Evolutionary conservation across 2,329 filamentous ascomycete genomes (phyloP), one percentile per base, ranked within the genome.

Genomic region (Ramularia endophylla): DNA sequence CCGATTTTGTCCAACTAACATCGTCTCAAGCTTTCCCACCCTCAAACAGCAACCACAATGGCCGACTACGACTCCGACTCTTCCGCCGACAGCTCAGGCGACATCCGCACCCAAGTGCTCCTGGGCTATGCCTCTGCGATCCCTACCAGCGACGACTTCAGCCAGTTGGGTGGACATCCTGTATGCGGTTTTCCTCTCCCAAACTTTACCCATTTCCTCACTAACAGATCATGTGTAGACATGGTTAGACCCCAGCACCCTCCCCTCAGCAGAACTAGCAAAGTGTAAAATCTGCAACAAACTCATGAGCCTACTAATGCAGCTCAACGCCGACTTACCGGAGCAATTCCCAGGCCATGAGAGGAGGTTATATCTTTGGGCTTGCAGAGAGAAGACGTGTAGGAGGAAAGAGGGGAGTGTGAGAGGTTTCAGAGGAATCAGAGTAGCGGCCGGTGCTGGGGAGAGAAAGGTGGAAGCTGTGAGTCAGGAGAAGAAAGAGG

Each of bases 271-370:
- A 17, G 71, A 81, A 1, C 74, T 94, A 8, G 87, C 85, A 16
- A 83, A 81, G 65, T 98, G 92, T 71, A 87, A 85, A 65, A 76
- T 85, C 51, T 98, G 92, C 77, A 85, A 87, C 52, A 77, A 81
- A 38, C 67, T 87, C 38, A 87, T 95, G 78, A 81, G 80, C 1
- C 74, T 97, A 8, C 77, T 98, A 3, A 76, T 98, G 34, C 88
- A 98, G 65, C 76, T 98, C 19, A 87, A 98, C 65, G 89, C 80
- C 56, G 88, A 95, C 61, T 74, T 97, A 3, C 89, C 88, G 11
- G 84, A 90, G 41, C 75, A 80, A 36, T 95, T 95, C 58, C 85
- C 88, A 2, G 80, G 82, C 41, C 87, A 97, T 65, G 87, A 95
- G 58, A 76, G 92, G 53, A 79, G 90, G 47, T 63, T 98, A 13